Evolutionary conservation across 768 basidiomycete genomes (phyloP).

Genomic region (Auriscalpium microsporum): DNA sequence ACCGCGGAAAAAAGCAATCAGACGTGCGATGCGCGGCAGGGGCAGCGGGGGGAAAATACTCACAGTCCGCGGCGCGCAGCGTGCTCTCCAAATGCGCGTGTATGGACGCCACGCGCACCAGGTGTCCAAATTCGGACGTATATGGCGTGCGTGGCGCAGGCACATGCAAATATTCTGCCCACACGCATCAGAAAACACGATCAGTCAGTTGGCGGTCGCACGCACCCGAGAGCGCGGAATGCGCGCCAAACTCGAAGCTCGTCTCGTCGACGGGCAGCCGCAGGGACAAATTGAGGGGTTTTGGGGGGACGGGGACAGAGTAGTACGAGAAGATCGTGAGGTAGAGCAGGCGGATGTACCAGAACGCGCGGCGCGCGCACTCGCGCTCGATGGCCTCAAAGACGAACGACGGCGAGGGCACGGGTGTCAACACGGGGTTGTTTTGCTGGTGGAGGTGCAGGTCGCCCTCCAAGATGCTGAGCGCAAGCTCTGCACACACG

Average conservation of each 20-base stretch:
- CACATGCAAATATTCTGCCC: slow-evolving; percentile 58
- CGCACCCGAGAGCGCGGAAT: slow-evolving; percentile 11
- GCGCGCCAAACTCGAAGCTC: slow-evolving; percentile 53
- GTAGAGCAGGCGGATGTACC: slow-evolving; percentile 64
- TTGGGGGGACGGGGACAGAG: slow-evolving; percentile 28
- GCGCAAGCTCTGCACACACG: slow-evolving; percentile 42
- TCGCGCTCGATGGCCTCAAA: slow-evolving; percentile 63
- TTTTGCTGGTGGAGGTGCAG: slow-evolving; percentile 61
- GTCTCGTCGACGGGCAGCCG: slow-evolving; percentile 77
- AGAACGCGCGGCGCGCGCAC: slow-evolving; percentile 74
- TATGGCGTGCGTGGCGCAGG: slow-evolving; percentile 51
- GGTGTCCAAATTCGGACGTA: slow-evolving; percentile 68
- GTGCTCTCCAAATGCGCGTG: slow-evolving; percentile 52
- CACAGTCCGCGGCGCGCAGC: slow-evolving; percentile 39
- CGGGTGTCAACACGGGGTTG: slow-evolving; percentile 48
- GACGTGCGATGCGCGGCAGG: background rate
- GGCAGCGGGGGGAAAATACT: slow-evolving; percentile 10
- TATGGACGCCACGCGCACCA: slow-evolving; percentile 60
- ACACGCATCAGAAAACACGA: background rate
- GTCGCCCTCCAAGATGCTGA: slow-evolving; percentile 58
- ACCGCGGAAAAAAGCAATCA: background rate
- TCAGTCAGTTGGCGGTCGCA: background rate
- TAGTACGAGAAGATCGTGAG: slow-evolving; percentile 33
- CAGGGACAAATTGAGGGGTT: slow-evolving; percentile 42
- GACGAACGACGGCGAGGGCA: slow-evolving; percentile 51